Base-by-base conservation (phyloP, 768 basidiomycete genomes). In the Pseudohyphozyma bogoriensis region DNA sequence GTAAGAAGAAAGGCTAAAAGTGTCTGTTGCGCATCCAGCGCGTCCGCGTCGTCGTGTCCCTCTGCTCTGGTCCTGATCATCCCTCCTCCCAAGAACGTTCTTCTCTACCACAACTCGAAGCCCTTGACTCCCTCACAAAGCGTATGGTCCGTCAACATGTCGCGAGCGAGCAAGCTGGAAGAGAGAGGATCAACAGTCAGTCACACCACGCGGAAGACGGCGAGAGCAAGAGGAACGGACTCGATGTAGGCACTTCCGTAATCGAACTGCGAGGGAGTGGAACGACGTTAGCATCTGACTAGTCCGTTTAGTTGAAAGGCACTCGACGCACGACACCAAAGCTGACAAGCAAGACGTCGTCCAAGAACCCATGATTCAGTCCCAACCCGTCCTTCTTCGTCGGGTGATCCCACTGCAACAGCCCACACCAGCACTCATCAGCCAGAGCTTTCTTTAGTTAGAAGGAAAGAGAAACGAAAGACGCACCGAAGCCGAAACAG, bases 281-380 rank as follows among this genome's bases (percentile, higher is more conserved):
- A n/a, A n/a, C n/a, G n/a, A n/a, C n/a, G n/a, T 35, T 18, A 8
- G 24, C 18, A 24, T 20, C 24, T 6, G 36, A 28, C 24, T 1
- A 35, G n/a, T 11, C 12, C 5, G 16, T 35, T 15, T 6, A 26
- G 32, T 2, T 2, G 36, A n/a, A 36, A 28, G 35, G 12, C 7
- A n/a, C n/a, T n/a, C n/a, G n/a, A 52, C 51, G 35, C 10, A 44
- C 55, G 16, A 63, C 56, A 9, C 61, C 61, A n/a, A 63, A 63
- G 22, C 28, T 42, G 36, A 52, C 51, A 42, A 63, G 40, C 20
- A 63, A 26, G 24, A 63, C 56, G 40, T 63, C 61, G 56, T 63
- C 61, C 20, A 63, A 49, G 57, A 58, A 63, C 2, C 61, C 61
- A 49, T 63, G 61, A 26, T 57, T 58, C 15, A 63, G 46, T 8